Conservation (phyloP, 495 filamentous ascomycete genomes). For the Hypomontagnella submonticulosa region DNA sequence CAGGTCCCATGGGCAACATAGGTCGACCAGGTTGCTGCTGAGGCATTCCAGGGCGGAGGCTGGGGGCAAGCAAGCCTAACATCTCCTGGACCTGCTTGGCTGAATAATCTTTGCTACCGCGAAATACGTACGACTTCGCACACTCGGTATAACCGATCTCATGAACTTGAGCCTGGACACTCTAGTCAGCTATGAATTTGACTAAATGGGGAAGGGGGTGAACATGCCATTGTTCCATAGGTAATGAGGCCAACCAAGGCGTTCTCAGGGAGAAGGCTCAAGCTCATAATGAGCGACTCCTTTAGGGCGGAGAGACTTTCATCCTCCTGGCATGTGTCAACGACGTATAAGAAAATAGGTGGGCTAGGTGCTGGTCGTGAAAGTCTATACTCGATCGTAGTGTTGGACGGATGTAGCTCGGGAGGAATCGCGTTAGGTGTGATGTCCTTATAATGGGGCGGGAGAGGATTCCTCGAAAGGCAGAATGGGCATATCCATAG, state of each 20-base stretch:
- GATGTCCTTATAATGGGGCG: constrained; percentile 99
- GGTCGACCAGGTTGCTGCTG: constrained; percentile 77
- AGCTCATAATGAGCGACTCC: constrained; percentile 96
- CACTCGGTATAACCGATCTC: constrained; percentile 98
- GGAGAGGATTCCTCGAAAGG: constrained; percentile 91
- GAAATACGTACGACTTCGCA: constrained; percentile 99
- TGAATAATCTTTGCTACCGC: constrained; percentile 96
- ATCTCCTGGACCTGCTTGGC: constrained; percentile 99
- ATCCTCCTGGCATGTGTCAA: constrained; percentile 98
- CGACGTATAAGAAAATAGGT: constrained; percentile 96
- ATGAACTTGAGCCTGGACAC: constrained; percentile 85
- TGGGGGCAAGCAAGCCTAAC: constrained; percentile 80
- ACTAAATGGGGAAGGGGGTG: neutral
- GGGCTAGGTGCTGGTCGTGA: constrained; percentile 91
- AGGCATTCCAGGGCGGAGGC: constrained; percentile 80
- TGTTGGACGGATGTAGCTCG: constrained; percentile 91
- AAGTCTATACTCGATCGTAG: constrained; percentile 97
- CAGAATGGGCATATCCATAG: constrained; percentile 99
- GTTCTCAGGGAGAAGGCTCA: constrained; percentile 91
- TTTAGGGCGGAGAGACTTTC: constrained; percentile 96
- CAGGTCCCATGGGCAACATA: constrained; percentile 76
- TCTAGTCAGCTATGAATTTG: constrained; percentile 48
- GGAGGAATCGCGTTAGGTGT: constrained; percentile 93
- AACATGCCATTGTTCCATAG: constrained; percentile 90
- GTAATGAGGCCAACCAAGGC: constrained; percentile 96